phyloP scores from a whole-genome alignment of 2,329 filamentous ascomycete genomes.

The Chaetomiaceae sp. region DNA sequence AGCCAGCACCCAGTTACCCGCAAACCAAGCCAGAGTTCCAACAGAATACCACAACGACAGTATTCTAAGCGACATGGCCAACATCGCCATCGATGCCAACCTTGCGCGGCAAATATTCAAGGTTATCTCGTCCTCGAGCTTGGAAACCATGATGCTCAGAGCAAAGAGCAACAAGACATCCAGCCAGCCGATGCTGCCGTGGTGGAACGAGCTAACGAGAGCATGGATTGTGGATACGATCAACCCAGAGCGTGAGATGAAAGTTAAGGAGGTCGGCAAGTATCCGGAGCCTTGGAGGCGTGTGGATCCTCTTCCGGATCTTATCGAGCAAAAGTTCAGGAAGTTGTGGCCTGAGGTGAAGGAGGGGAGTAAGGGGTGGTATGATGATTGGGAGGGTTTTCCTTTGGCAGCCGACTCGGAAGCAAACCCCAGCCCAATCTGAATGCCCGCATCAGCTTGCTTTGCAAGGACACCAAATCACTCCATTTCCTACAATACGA shows the following conservation, averaged over 20 bases:
- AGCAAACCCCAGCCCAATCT: too few species aligned
- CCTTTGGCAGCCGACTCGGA: background rate
- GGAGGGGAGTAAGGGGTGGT: background rate
- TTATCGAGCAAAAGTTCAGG: background rate
- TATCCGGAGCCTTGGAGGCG: background rate
- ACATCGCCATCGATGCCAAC: background rate
- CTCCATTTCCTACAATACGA: too few species aligned
- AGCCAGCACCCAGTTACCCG: background rate
- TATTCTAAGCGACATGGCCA: background rate
- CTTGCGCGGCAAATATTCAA: background rate
- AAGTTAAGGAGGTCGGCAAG: background rate
- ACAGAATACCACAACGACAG: too few species aligned
- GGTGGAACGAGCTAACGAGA: background rate
- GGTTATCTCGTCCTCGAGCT: background rate
- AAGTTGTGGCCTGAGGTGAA: background rate
- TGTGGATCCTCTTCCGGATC: background rate
- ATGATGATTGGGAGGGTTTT: background rate
- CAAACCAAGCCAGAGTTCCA: too few species aligned
- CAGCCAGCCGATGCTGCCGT: background rate
- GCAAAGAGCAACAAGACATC: background rate
- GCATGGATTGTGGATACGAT: background rate
- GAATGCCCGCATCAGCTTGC: too few species aligned
- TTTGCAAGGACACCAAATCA: too few species aligned
- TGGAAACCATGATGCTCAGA: slow-evolving; percentile 3
- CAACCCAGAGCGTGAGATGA: background rate